Base-by-base conservation (phyloP, 495 filamentous ascomycete genomes). In the Tuber borchii region DNA sequence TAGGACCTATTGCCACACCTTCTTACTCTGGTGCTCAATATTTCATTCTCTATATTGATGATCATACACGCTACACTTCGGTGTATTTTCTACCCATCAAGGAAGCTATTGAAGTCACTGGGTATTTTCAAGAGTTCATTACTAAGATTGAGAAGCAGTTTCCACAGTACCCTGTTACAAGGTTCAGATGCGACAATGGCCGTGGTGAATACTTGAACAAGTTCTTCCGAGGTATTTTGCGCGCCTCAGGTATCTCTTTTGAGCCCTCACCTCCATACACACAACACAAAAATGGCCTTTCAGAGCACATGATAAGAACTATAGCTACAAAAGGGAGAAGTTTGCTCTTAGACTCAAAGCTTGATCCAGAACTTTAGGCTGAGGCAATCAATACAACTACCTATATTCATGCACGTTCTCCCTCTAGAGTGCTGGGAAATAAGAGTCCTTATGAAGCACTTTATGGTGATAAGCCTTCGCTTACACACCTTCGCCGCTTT, bases 21-120 rank as follows among this genome's bases (percentile, higher is more conserved):
- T 45, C 65, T 31, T 43, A 12, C 19, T 26, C 31, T 31, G 73
- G 69, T 5, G 34, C 39, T 26, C 37, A 42, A 37, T 72, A 75
- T 26, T 75, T 71, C 17, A 75, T 75, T 22, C 4, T 75, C 10
- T 72, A 42, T 19, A 73, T 75, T 0, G 73, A 75, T 31, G 73
- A 75, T 22, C 46, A 46, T 46, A 43, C 73, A n/a, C 17, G 43
- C 16, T 44, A 45, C 14, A 31, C 40, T 4, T 48, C 22, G 17
- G 70, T 75, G 65, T 71, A 72, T 10, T 73, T 75, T 73, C 39
- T 75, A 26, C 8, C 14, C 2, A 45, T 20, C 7, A 75, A 73
- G 16, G 17, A 31, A 73, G 68, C 10, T 3, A 17, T 14, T 10
- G 69, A 73, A 20, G 43, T 75, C 2, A 70, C 65, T 16, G 26